These are phyloP conservation scores for Vitis hybrid DNA, from an alignment of 177 flowering plant species.

Conservation along the genomic window DNA sequence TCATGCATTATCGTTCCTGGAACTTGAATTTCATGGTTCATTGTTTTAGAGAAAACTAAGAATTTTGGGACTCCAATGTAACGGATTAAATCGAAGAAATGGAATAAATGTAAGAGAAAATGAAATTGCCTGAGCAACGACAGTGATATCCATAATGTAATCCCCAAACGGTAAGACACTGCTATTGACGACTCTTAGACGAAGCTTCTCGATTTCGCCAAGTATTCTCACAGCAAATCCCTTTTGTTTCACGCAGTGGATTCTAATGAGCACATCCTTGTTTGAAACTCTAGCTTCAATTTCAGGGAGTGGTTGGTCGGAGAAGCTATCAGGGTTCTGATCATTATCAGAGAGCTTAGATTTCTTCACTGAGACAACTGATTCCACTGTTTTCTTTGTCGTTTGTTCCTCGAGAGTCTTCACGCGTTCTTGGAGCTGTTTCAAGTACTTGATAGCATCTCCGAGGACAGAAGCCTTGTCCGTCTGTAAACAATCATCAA, in stretches of 20 bases:
- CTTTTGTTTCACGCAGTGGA: slow-evolving; percentile 38
- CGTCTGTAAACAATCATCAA: slow-evolving; percentile 14
- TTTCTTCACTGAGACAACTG: slow-evolving; percentile 25
- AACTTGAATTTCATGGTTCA: no score
- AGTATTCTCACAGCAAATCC: slow-evolving; percentile 22
- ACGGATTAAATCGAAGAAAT: no score
- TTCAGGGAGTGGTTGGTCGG: slow-evolving; percentile 28
- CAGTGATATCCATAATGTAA: slow-evolving; percentile 28
- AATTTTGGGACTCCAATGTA: no score
- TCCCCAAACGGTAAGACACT: slow-evolving; percentile 37
- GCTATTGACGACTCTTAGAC: slow-evolving; percentile 26
- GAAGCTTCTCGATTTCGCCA: slow-evolving; percentile 28
- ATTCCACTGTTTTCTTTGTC: slow-evolving; percentile 20
- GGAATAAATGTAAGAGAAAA: no score
- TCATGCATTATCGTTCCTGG: no score
- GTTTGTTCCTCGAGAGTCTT: slow-evolving; percentile 28
- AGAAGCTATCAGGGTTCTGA: slow-evolving; percentile 13
- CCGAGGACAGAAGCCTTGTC: slow-evolving; percentile 40
- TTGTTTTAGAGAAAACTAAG: no score
- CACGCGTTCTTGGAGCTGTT: slow-evolving; percentile 28
- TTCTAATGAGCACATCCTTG: slow-evolving; percentile 34
- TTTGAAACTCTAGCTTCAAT: slow-evolving; percentile 39
- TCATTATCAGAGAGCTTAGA: slow-evolving; percentile 8
- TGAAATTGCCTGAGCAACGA: slow-evolving; percentile 37
- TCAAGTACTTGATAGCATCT: slow-evolving; percentile 34